phyloP scores from a whole-genome alignment of 306 rosid genomes.

The Castanopsis chinensis region DNA sequence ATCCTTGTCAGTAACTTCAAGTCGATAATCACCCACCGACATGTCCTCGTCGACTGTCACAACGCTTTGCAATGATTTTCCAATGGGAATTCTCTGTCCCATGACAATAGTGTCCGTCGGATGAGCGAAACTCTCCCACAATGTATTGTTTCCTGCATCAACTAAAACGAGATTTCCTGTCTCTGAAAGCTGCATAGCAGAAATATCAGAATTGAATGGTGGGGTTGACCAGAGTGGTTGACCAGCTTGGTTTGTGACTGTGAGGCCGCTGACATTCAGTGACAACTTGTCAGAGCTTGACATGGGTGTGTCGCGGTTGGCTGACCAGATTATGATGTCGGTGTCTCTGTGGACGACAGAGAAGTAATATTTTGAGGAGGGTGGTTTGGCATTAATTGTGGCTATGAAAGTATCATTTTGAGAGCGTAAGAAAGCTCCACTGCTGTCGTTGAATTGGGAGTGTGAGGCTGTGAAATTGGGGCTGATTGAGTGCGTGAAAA shows the following conservation, averaged over 20 bases:
- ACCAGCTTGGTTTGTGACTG: constrained; percentile 21
- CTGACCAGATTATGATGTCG: too few species aligned
- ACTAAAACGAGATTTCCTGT: constrained; percentile 69
- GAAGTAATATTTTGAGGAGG: too few species aligned
- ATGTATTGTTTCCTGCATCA: constrained; percentile 52
- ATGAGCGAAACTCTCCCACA: constrained; percentile 81
- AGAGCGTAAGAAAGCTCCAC: too few species aligned
- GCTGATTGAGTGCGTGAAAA: too few species aligned
- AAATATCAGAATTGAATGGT: constrained; percentile 34
- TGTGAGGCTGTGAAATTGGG: too few species aligned
- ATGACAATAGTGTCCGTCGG: constrained; percentile 80
- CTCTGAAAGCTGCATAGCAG: constrained; percentile 51
- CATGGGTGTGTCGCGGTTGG: too few species aligned
- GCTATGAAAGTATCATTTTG: too few species aligned
- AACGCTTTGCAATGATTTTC: constrained; percentile 43
- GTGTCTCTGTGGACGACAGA: too few species aligned
- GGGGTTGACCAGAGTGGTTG: constrained; percentile 72
- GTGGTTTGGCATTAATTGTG: too few species aligned
- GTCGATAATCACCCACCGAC: constrained; percentile 48
- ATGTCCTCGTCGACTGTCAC: constrained; percentile 41
- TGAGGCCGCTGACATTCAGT: too few species aligned
- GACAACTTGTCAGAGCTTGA: too few species aligned
- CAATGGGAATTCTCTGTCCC: constrained; percentile 59
- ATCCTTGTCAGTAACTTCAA: constrained; percentile 44
- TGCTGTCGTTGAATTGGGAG: too few species aligned